Conservation (phyloP, 1,284 basidiomycete genomes). For the Leccinum variabile region DNA sequence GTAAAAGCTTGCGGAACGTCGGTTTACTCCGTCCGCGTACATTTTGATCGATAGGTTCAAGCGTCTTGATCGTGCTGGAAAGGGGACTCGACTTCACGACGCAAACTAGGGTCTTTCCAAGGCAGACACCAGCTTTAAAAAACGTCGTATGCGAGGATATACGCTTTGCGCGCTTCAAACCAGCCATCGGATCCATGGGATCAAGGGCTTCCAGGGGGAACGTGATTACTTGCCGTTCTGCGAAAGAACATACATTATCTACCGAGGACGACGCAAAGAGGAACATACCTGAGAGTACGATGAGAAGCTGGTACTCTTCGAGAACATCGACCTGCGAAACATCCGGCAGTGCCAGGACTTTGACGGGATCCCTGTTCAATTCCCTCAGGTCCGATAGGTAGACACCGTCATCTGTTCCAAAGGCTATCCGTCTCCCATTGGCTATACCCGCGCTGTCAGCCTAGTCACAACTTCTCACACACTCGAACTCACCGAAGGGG, state of each 20-base stretch:
- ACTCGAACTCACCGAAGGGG: slow-evolving; percentile 77
- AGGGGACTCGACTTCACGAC: slow-evolving; percentile 95
- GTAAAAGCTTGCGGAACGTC: slow-evolving; percentile 91
- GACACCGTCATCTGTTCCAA: slow-evolving; percentile 96
- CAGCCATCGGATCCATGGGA: slow-evolving; percentile 85
- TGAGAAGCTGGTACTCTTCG: slow-evolving; percentile 93
- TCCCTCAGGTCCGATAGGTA: slow-evolving; percentile 90
- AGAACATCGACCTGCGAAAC: slow-evolving; percentile 96
- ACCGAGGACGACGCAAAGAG: neutral
- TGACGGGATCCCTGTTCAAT: slow-evolving; percentile 78
- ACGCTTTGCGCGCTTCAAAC: slow-evolving; percentile 90
- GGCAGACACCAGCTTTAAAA: slow-evolving; percentile 95
- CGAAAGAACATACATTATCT: slow-evolving; percentile 8
- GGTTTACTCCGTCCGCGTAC: slow-evolving; percentile 83
- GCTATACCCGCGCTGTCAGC: slow-evolving; percentile 46
- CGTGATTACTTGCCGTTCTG: slow-evolving; percentile 93
- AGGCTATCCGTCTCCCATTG: slow-evolving; percentile 86
- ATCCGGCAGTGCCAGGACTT: slow-evolving; percentile 87
- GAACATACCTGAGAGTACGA: slow-evolving; percentile 85
- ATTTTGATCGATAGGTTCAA: slow-evolving; percentile 95
- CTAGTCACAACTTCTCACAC: neutral
- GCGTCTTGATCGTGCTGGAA: slow-evolving; percentile 96
- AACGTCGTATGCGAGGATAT: slow-evolving; percentile 97
- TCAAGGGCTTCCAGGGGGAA: slow-evolving; percentile 95
- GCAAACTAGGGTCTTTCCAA: slow-evolving; percentile 94